Base-by-base conservation (phyloP, 176 grass and related monocot species). In the Oryza longistaminata region DNA sequence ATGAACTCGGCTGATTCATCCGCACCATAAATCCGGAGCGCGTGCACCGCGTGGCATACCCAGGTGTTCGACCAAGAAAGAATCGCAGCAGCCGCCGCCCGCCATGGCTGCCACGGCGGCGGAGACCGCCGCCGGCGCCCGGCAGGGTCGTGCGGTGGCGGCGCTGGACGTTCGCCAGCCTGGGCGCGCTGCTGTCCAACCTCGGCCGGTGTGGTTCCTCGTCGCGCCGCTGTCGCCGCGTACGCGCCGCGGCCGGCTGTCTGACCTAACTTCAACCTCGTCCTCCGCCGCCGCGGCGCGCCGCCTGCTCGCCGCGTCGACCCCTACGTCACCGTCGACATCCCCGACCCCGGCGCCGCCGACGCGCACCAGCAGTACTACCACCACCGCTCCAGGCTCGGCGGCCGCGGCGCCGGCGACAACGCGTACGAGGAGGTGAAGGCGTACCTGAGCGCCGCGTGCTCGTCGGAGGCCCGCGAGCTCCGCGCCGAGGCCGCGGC, bases 401-500 rank as follows among this genome's bases (percentile, higher is more conserved):
- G 76, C 61, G 0, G 17, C 76, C 42, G 46, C 26, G 25, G 2
- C 3, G 55, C 55, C 39, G 39, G n/a, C 21, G 55, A 61, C 55
- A 22, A 34, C 37, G 14, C 35, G 7, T 80, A 66, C 64, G 5
- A 37, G n/a, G 83, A 67, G 75, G 50, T 79, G 64, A 39, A 86
- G 21, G 74, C 75, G 75, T 86, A 86, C 66, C 83, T 86, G 49
- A 29, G 49, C 75, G 74, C 6, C 48, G 7, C 48, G 13, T 79
- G 75, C 66, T 11, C 74, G 7, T 13, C 13, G 12, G 19, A 8
- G 13, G 74, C 26, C 8, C 17, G 3, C 8, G n/a, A 13, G 74
- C 62, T 66, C 19, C 14, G n/a, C 13, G 70, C 37, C 22, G 70
- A 83, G 3, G 24, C 43, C 58, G 37, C 19, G 22, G 9, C 42